Evolutionary conservation across 2,329 filamentous ascomycete species (phyloP).

Genomic region (Thielaviopsis punctulata): DNA sequence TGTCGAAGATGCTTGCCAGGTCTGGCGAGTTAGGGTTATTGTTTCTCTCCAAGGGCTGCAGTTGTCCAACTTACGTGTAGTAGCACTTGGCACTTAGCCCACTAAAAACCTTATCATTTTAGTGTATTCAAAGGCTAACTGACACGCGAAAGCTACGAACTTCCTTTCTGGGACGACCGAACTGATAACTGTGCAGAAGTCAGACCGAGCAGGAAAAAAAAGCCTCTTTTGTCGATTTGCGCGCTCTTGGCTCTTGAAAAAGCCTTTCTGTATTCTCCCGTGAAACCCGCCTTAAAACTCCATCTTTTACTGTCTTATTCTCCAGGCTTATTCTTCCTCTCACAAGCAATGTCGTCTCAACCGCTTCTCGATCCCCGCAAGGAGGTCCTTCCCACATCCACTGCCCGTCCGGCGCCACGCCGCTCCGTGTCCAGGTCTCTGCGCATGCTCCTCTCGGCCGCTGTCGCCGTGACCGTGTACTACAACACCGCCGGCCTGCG

Average conservation of each 20-base stretch:
- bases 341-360: not conserved
- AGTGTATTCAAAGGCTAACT: not conserved
- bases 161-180: not conserved
- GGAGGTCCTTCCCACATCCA: not conserved
- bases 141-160: not conserved
- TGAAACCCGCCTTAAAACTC: not conserved
- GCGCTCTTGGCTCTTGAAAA: not conserved
- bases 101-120: no score
- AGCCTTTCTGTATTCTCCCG: not conserved
- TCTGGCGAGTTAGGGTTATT: not conserved
- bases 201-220: not conserved
- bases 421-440: not conserved
- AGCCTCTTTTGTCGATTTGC: not conserved
- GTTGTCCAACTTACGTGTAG: no score
- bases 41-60: no score
- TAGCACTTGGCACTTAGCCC: no score
- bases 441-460: not conserved
- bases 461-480: not conserved
- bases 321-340: not conserved
- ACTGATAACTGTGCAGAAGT: not conserved
- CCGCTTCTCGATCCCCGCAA: not conserved
- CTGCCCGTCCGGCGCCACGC: not conserved
- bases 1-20: not conserved
- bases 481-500: not conserved
- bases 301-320: not conserved